A percentile compares a stretch with the other conserved stretches of the same genome.
Conservation (phyloP, 2,329 filamentous ascomycete species). For the Penicillium sp. region DNA sequence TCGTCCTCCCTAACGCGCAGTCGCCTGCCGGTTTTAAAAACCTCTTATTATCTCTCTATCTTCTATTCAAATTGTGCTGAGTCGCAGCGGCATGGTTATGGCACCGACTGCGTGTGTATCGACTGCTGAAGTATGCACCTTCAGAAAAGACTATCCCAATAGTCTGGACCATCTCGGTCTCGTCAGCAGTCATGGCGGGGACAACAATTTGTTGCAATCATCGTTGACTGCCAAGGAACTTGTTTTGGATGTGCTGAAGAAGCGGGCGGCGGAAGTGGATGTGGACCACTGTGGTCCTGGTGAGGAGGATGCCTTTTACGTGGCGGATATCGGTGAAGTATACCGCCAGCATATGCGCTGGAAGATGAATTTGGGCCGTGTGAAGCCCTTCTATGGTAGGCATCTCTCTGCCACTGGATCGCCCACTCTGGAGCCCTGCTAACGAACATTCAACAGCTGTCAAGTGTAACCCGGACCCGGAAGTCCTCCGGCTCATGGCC, state of each 20-base stretch:
- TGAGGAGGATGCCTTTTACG: slow-evolving; percentile 97
- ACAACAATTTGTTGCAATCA: slow-evolving; percentile 42
- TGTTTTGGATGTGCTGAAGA: slow-evolving; percentile 83
- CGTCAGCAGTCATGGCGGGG: slow-evolving; percentile 47
- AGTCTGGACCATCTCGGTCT: slow-evolving; percentile 29
- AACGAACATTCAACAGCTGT: slow-evolving; percentile 61
- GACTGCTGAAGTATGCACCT: slow-evolving; percentile 48
- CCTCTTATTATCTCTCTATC: slow-evolving; percentile 19
- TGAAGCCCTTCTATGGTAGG: slow-evolving; percentile 95
- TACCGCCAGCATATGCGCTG: slow-evolving; percentile 98
- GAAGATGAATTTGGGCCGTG: slow-evolving; percentile 89
- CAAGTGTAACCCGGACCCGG: slow-evolving; percentile 96
- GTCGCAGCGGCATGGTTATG: slow-evolving; percentile 59
- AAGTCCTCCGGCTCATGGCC: slow-evolving; percentile 83
- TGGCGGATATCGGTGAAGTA: slow-evolving; percentile 95
- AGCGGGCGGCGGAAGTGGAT: slow-evolving; percentile 80
- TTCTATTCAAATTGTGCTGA: slow-evolving; percentile 29
- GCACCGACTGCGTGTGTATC: slow-evolving; percentile 65
- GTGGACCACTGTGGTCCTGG: slow-evolving; percentile 84
- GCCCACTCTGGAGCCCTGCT: neutral
- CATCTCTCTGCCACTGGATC: slow-evolving; percentile 14
- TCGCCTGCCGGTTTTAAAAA: slow-evolving; percentile 27
- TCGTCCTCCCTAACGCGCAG: slow-evolving; percentile 83
- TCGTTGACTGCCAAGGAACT: slow-evolving; percentile 67
- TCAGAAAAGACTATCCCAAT: slow-evolving; percentile 36